Evolutionary conservation across 495 filamentous ascomycete genomes (phyloP).

Genomic region (Acidomyces sp.): DNA sequence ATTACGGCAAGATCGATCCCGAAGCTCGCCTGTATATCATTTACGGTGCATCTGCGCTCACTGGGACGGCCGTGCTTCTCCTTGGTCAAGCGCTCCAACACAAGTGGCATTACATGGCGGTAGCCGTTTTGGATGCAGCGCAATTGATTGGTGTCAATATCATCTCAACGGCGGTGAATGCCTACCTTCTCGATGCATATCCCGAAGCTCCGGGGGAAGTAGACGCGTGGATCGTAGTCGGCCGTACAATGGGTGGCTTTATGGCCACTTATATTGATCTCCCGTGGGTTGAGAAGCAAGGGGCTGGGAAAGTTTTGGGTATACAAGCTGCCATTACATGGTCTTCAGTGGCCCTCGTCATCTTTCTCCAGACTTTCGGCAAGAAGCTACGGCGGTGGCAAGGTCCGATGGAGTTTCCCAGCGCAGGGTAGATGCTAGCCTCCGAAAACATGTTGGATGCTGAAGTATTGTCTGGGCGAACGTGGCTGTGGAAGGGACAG

Average conservation of each 20-base stretch:
- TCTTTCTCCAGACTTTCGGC: slow-evolving; percentile 6
- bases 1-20: slow-evolving; percentile 21
- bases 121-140: slow-evolving; percentile 25
- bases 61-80: slow-evolving; percentile 24
- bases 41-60: slow-evolving; percentile 21
- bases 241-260: slow-evolving; percentile 27
- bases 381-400: slow-evolving; percentile 8
- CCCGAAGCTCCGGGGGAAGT: slow-evolving; percentile 25
- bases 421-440: no score
- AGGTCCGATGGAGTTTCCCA: slow-evolving; percentile 2
- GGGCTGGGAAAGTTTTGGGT: slow-evolving; percentile 23
- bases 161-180: slow-evolving; percentile 25
- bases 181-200: slow-evolving; percentile 29
- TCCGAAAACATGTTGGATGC: no score
- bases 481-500: no score
- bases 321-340: slow-evolving; percentile 21
- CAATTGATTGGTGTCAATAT: slow-evolving; percentile 24
- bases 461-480: no score
- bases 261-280: slow-evolving; percentile 28
- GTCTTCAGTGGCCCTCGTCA: slow-evolving; percentile 1
- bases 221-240: slow-evolving; percentile 25
- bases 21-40: slow-evolving; percentile 24
- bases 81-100: slow-evolving; percentile 29
- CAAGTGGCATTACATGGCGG: slow-evolving; percentile 23
- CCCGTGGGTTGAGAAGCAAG: slow-evolving; percentile 23